These are phyloP conservation scores for Spatholobus suberectus DNA, from an alignment of 306 rosid genomes.

Conservation along the genomic window DNA sequence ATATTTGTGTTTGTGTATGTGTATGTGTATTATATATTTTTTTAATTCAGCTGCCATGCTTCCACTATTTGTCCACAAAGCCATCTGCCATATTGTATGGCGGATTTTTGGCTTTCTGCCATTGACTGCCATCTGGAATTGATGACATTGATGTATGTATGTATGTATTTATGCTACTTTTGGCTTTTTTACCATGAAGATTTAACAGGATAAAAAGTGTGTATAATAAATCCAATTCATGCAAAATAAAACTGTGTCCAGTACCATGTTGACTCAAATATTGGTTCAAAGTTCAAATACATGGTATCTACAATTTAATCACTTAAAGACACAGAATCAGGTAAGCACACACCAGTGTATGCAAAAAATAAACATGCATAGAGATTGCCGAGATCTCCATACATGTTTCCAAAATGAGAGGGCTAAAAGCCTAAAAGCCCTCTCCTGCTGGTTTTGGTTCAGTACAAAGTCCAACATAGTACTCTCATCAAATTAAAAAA, in stretches of 20 bases:
- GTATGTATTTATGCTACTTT: neutral
- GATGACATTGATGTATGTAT: neutral
- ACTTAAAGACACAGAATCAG: neutral
- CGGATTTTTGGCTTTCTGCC: too few species aligned
- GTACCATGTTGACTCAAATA: neutral
- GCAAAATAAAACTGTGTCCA: neutral
- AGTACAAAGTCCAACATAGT: neutral
- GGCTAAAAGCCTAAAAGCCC: neutral
- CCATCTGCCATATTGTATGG: too few species aligned
- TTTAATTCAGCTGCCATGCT: too few species aligned
- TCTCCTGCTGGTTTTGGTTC: neutral
- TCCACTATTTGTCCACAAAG: too few species aligned
- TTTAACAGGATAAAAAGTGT: neutral
- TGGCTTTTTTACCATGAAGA: neutral
- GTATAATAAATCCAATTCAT: neutral
- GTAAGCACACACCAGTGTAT: neutral
- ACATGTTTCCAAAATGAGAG: neutral
- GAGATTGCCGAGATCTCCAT: neutral
- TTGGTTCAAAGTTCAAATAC: neutral
- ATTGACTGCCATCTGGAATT: neutral
- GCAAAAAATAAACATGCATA: slow-evolving; percentile 1
- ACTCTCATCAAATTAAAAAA: neutral
- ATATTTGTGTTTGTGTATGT: too few species aligned
- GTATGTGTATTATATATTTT: neutral
- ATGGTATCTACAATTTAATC: neutral